Evolutionary conservation across 768 basidiomycete species (phyloP).

Genomic region (Suillus subaureus): DNA sequence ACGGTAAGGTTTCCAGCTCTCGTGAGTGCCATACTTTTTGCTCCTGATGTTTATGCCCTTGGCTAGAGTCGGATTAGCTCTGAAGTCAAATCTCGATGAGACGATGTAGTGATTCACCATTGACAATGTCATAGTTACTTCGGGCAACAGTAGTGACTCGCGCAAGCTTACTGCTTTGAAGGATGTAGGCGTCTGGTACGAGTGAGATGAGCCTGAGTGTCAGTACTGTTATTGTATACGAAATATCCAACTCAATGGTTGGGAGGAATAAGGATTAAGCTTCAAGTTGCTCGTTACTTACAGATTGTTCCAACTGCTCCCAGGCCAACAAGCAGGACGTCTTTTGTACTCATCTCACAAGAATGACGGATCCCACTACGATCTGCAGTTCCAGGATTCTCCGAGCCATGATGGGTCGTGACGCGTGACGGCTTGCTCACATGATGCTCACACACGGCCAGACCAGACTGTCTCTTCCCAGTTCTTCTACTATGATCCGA

Average conservation of each 20-base stretch:
- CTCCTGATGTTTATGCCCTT: slow-evolving; percentile 57
- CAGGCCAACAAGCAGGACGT: slow-evolving; percentile 62
- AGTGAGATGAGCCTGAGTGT: not conserved
- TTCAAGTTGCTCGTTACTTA: slow-evolving; percentile 32
- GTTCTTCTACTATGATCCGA: not conserved
- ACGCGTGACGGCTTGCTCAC: too few relatives aligned
- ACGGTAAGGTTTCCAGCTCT: slow-evolving; percentile 5
- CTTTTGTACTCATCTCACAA: slow-evolving; percentile 32
- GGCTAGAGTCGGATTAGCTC: slow-evolving; percentile 32
- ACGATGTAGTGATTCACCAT: not conserved
- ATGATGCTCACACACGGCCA: too few relatives aligned
- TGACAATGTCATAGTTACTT: slow-evolving; percentile 61
- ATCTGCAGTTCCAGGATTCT: not conserved
- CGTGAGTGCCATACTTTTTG: slow-evolving; percentile 2
- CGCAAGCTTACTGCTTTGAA: slow-evolving; percentile 39
- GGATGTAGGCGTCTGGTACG: slow-evolving; percentile 52
- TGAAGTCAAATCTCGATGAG: not conserved
- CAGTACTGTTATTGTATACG: not conserved
- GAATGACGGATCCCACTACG: too few relatives aligned
- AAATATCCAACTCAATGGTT: not conserved
- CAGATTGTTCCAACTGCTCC: slow-evolving; percentile 70
- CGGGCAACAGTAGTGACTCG: slow-evolving; percentile 74
- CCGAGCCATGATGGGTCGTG: too few relatives aligned
- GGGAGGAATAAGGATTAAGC: not conserved
- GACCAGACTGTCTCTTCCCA: too few relatives aligned